phyloP scores from a whole-genome alignment of 768 basidiomycete species.

The Amanita fuliginea region DNA sequence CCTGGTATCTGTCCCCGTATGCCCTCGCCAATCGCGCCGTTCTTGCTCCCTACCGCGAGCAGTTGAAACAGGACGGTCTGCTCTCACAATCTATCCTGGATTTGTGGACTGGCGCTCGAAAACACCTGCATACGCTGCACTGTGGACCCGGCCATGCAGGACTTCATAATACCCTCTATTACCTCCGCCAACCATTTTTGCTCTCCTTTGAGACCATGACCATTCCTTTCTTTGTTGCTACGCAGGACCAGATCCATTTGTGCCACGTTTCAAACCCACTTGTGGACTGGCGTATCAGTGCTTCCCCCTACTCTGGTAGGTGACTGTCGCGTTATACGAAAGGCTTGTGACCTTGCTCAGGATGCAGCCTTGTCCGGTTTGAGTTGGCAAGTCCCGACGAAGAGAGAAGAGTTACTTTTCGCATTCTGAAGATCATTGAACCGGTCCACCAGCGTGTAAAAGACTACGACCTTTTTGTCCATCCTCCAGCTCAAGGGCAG shows the following conservation, averaged over 20 bases:
- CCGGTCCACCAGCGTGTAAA: background rate
- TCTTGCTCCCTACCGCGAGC: background rate
- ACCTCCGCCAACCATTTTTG: background rate
- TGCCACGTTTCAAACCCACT: background rate
- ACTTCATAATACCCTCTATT: background rate
- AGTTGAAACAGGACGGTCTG: background rate
- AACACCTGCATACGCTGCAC: no score
- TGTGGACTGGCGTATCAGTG: background rate
- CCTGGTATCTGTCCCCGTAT: background rate
- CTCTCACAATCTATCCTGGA: background rate
- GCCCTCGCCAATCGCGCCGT: background rate
- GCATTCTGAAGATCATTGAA: slow-evolving; percentile 1
- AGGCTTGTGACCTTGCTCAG: background rate
- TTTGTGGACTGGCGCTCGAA: background rate
- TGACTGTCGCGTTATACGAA: background rate
- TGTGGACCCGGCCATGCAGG: background rate
- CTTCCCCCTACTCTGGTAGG: background rate
- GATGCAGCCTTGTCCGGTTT: background rate
- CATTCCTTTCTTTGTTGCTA: background rate
- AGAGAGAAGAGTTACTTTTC: background rate
- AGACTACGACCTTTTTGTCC: background rate
- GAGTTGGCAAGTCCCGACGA: background rate
- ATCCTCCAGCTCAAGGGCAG: background rate
- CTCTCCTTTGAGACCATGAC: background rate
- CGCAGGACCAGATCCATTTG: background rate